phyloP scores from a whole-genome alignment of 495 filamentous ascomycete species.

The Hamigera avellanea region DNA sequence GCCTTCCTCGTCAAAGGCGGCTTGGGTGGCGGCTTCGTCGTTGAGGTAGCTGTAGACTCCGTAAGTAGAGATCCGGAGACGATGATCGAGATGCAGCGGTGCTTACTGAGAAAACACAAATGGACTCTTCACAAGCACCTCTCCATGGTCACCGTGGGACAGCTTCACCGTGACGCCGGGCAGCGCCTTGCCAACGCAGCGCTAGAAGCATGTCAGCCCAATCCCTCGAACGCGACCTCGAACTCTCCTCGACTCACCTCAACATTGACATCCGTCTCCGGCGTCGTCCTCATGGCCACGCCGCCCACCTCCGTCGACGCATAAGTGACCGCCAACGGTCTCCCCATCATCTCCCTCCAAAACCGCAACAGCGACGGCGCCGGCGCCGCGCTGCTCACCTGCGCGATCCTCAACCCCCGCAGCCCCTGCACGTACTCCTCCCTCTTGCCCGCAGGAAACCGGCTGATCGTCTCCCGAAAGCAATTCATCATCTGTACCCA shows the following conservation, averaged over 20 bases:
- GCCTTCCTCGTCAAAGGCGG: constrained; percentile 5
- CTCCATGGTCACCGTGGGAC: constrained; percentile 3
- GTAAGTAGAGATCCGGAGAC: background rate
- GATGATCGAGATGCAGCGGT: background rate
- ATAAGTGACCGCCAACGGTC: background rate
- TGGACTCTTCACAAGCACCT: constrained; percentile 1
- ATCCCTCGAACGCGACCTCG: background rate
- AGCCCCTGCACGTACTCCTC: constrained; percentile 1
- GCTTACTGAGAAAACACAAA: constrained; percentile 1
- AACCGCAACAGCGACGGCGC: background rate
- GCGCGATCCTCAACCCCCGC: background rate
- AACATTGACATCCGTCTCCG: background rate
- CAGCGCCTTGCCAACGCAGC: constrained; percentile 1
- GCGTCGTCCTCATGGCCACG: background rate
- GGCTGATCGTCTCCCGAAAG: background rate
- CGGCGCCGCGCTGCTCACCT: background rate
- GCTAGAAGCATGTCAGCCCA: background rate
- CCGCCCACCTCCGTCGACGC: background rate
- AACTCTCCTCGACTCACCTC: background rate
- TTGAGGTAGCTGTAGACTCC: constrained; percentile 3
- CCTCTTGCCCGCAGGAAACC: background rate
- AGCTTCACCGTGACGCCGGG: constrained; percentile 1
- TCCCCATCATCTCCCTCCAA: constrained; percentile 1
- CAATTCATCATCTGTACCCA: background rate
- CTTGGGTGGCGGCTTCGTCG: constrained; percentile 2